Base-by-base conservation (phyloP, 2,329 filamentous ascomycete genomes). In the Alternaria arborescens region DNA sequence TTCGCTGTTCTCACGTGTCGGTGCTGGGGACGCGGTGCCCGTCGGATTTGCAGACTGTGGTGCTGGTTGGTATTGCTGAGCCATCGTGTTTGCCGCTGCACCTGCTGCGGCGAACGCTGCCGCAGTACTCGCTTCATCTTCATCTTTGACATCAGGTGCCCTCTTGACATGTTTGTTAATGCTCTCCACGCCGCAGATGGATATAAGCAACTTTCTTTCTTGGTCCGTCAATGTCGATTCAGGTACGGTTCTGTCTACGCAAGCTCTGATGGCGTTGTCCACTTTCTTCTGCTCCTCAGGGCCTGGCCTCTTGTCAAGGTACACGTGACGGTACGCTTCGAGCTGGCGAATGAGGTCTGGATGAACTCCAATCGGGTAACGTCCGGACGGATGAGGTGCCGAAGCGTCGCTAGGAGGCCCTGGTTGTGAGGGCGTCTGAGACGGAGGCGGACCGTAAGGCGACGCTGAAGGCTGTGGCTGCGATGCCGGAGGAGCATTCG, bases 61-160 rank as follows among this genome's bases (percentile, higher is more conserved):
- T 24, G 36, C n/a, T 18, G 53, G 8, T 18, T 28, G 54, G 30
- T 47, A 20, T 42, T 53, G 44, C 34, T 59, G 52, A 46, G 57
- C 32, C 32, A 55, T 57, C n/a, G 60, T 67, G 26, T 69, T 68
- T 10, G 71, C 69, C 8, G 72, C 75, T 48, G 71, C 71, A 47
- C 69, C 70, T 12, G 74, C 75, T 14, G 75, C 76, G 10, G 75
- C 76, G 11, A 76, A 75, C n/a, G 71, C 72, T 7, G 76, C 76
- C 12, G 74, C 74, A 22, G 68, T 71, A 44, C 62, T 72, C 10
- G 71, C 74, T 8, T 71, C 65, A 16, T 62, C 61, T 26, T 64
- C 64, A 34, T 64, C 62, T 22, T 68, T 65, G 12, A 44, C 52
- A 36, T 52, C 41, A 10, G 60, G 62, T 18, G 59, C 50, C 34